Evolutionary conservation across 441 rosid genomes (phyloP).

Genomic region (Adansonia grandidieri): DNA sequence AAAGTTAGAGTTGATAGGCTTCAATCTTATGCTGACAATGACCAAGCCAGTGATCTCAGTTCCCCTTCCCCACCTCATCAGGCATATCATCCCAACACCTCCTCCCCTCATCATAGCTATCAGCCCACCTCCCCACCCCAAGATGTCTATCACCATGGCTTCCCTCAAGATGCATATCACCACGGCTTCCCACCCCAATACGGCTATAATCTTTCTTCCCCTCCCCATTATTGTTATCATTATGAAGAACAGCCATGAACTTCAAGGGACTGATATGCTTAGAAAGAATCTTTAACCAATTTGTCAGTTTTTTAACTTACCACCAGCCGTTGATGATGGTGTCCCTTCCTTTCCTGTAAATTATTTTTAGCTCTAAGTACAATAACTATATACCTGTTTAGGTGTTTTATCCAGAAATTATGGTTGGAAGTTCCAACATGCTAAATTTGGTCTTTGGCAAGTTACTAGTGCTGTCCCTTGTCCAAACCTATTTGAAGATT

Average conservation of each 20-base stretch:
- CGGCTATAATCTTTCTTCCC: constrained; percentile 35
- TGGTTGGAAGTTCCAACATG: constrained; percentile 4
- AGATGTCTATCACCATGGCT: constrained; percentile 17
- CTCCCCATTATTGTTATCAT: constrained; percentile 46
- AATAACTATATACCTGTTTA: background rate
- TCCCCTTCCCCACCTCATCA: constrained; percentile 61
- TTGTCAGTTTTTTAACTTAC: background rate
- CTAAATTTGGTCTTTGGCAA: background rate
- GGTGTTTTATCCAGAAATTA: background rate
- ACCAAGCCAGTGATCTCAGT: constrained; percentile 43
- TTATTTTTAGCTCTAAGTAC: background rate
- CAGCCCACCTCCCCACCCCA: constrained; percentile 31
- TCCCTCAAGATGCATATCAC: too few relatives aligned
- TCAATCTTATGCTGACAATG: constrained; percentile 39
- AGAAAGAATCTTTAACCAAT: constrained; percentile 34
- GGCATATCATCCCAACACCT: too few relatives aligned
- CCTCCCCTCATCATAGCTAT: background rate
- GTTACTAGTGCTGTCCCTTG: background rate
- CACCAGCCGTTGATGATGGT: background rate
- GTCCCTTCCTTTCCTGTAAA: background rate
- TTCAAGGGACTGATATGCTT: constrained; percentile 17
- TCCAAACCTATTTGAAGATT: background rate
- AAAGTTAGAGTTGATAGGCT: constrained; percentile 56
- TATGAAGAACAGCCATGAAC: constrained; percentile 39
- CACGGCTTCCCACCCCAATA: constrained; percentile 38